phyloP scores from a whole-genome alignment of 495 filamentous ascomycete genomes.

The Hyaloscypha variabilis region DNA sequence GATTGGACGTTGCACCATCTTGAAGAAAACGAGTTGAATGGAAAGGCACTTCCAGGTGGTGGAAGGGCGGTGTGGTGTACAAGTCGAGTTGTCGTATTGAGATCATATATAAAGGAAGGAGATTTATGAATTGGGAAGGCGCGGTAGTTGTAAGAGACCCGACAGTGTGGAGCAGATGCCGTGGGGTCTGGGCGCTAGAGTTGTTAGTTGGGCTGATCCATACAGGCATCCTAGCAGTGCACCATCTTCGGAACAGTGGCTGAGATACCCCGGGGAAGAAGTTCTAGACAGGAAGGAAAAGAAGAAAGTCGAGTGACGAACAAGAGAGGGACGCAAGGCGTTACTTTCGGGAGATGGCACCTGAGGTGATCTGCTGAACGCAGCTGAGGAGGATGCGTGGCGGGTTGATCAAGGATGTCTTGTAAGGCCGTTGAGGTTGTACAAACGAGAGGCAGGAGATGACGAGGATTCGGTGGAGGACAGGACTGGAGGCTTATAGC shows the following conservation, averaged over 20 bases:
- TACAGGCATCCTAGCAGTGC: neutral
- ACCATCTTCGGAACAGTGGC: neutral
- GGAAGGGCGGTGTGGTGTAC: conserved; percentile 16
- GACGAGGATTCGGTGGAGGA: neutral
- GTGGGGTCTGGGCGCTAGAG: conserved; percentile 11
- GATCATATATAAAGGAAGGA: conserved; percentile 12
- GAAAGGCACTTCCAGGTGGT: neutral
- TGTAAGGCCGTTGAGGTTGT: neutral
- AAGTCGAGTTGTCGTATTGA: conserved; percentile 34
- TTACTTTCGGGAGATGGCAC: neutral
- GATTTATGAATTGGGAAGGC: conserved; percentile 1
- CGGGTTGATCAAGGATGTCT: neutral
- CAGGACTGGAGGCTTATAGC: neutral
- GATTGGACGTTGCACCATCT: conserved; percentile 21
- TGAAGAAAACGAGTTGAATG: conserved; percentile 15
- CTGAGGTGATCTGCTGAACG: neutral
- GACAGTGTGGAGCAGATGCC: conserved; percentile 7
- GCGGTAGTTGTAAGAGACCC: conserved; percentile 24
- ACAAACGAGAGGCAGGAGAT: neutral
- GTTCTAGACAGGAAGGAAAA: neutral
- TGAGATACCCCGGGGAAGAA: neutral
- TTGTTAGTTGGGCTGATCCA: conserved; percentile 1
- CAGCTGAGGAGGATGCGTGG: conserved; percentile 7
- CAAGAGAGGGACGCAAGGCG: neutral
- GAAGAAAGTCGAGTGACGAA: neutral